phyloP scores from a whole-genome alignment of 306 rosid species.

The Cucurbita ficifolia region DNA sequence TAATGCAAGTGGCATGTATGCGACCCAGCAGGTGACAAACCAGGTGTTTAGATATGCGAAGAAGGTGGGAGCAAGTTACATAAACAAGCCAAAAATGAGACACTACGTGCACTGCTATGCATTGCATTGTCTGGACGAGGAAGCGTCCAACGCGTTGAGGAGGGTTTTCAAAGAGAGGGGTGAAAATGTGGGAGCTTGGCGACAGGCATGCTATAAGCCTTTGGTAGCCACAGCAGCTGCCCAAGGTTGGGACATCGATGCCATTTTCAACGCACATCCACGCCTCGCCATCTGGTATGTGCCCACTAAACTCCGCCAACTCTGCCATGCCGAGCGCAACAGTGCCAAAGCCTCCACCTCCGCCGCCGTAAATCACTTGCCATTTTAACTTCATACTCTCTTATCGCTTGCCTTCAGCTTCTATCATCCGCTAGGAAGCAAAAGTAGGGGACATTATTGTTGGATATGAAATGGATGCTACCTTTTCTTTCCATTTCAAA shows the following conservation, averaged over 20 bases:
- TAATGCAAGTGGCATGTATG: not conserved
- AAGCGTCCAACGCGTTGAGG: constrained; percentile 52
- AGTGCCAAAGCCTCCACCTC: constrained; percentile 41
- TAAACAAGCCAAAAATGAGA: constrained; percentile 96
- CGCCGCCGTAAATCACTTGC: constrained; percentile 27
- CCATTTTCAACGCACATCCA: constrained; percentile 73
- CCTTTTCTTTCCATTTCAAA: no score
- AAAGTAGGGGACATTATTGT: not conserved
- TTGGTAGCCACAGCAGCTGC: constrained; percentile 62
- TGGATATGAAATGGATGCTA: no score
- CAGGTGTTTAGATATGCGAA: constrained; percentile 81
- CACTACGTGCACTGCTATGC: constrained; percentile 97
- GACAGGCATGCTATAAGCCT: constrained; percentile 76
- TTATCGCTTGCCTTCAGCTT: not conserved
- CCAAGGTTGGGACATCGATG: constrained; percentile 89
- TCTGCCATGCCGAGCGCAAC: constrained; percentile 72
- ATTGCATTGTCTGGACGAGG: constrained; percentile 71
- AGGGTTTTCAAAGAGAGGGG: constrained; percentile 63
- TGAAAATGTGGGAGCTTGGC: constrained; percentile 81
- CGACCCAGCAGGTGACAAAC: constrained; percentile 53
- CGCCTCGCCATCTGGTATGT: constrained; percentile 82
- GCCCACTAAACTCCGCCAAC: constrained; percentile 88
- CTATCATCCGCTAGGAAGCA: not conserved
- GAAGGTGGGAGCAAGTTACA: constrained; percentile 84
- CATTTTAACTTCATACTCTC: constrained; percentile 10